Conservation (phyloP, 345 rosid genomes). For the Linum tenue region DNA sequence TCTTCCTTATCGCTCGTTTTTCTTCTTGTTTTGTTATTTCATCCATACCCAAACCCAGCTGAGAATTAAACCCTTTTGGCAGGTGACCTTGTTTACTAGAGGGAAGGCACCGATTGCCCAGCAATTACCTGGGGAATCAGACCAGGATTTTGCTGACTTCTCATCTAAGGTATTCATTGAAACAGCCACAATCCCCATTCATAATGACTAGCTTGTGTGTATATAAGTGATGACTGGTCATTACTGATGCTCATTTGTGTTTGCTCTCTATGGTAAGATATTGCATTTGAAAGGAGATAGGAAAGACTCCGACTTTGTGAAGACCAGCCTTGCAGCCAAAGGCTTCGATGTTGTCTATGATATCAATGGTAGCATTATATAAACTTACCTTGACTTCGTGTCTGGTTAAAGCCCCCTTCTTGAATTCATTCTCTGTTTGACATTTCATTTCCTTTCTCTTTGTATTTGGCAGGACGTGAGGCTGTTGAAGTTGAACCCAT, state of each 20-base stretch:
- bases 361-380: constrained; percentile 51
- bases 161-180: constrained; percentile 60
- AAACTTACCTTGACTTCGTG: neutral
- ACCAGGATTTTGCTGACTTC: constrained; percentile 69
- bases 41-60: too few species aligned
- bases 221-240: neutral
- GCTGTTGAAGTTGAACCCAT: constrained; percentile 88
- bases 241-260: neutral
- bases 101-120: constrained; percentile 87
- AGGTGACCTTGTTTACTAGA: constrained; percentile 92
- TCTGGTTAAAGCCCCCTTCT: neutral
- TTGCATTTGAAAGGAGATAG: constrained; percentile 96
- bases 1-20: too few species aligned
- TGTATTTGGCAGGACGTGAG: constrained; percentile 57
- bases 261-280: constrained; percentile 39
- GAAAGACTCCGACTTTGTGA: constrained; percentile 87
- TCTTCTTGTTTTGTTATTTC: too few species aligned
- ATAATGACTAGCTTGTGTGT: too few species aligned
- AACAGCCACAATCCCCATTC: neutral
- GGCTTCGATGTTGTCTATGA: constrained; percentile 92
- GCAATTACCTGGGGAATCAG: constrained; percentile 85
- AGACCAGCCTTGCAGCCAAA: constrained; percentile 87
- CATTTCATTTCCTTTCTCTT: neutral
- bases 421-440: neutral
- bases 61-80: constrained; percentile 11